These are phyloP conservation scores for Phytophthora nicotianae DNA, from an alignment of 352 stramenopile genomes.

Conservation along the genomic window DNA sequence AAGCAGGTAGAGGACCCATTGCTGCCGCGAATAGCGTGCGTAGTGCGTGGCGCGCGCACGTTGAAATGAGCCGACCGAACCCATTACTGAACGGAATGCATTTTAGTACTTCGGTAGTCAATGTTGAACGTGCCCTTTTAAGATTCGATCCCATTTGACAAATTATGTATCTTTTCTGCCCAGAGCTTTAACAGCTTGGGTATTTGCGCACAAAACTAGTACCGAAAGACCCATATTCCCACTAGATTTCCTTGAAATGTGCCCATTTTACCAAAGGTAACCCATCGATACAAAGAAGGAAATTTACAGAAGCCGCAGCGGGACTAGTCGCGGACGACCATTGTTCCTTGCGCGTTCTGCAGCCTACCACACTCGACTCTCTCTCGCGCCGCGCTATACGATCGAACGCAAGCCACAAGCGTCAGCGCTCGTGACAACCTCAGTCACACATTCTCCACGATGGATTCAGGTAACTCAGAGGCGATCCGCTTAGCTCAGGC, in stretches of 20 bases:
- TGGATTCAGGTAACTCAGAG: conserved; percentile 50
- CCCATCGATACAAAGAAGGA: conserved; percentile 19
- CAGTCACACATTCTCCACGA: conserved; percentile 19
- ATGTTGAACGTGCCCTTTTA: conserved; percentile 23
- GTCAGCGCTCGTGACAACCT: conserved; percentile 3
- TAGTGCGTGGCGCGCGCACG: background rate
- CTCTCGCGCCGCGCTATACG: conserved; percentile 8
- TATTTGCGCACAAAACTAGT: background rate
- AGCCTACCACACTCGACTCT: conserved; percentile 13
- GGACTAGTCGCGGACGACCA: conserved; percentile 4
- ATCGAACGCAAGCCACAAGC: background rate
- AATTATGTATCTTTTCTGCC: background rate
- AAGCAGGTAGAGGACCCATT: conserved; percentile 7
- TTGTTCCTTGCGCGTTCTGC: conserved; percentile 33
- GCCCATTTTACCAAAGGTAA: conserved; percentile 6
- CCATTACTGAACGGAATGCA: conserved; percentile 7
- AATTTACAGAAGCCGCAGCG: conserved; percentile 17
- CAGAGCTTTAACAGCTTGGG: background rate
- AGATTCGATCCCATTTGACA: background rate
- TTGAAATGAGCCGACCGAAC: conserved; percentile 3
- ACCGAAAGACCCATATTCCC: background rate
- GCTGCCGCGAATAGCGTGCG: conserved; percentile 5
- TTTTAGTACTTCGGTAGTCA: conserved; percentile 8
- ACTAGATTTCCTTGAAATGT: background rate
- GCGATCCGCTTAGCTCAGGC: conserved; percentile 78